Evolutionary conservation across 176 grass and related monocot genomes (phyloP).

Genomic region (Otatea glauca): DNA sequence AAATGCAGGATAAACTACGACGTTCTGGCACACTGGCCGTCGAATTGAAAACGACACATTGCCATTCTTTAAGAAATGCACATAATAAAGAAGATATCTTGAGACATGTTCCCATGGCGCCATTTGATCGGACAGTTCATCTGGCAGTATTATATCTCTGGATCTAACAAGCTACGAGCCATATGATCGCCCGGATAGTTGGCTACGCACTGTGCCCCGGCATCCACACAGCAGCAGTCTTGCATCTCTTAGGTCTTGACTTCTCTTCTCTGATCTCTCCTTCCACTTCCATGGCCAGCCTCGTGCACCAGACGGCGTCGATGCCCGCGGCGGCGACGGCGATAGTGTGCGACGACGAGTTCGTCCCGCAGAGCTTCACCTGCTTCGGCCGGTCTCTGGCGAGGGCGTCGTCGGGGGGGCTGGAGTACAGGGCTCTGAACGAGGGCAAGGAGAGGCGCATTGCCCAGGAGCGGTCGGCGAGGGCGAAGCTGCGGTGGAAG

Average conservation of each 20-base stretch:
- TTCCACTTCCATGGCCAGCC: conserved; percentile 44
- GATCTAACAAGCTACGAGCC: conserved; percentile 42
- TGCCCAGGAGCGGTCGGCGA: conserved; percentile 53
- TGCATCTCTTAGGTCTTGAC: no score
- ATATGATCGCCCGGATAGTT: conserved; percentile 16
- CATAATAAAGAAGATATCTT: conserved; percentile 40
- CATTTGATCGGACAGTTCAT: conserved; percentile 55
- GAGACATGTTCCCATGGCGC: conserved; percentile 52
- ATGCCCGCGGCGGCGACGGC: conserved; percentile 24
- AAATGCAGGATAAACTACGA: conserved; percentile 50
- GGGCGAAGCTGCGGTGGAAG: conserved; percentile 62
- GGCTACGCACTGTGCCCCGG: background rate
- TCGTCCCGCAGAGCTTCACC: conserved; percentile 47
- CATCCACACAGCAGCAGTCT: background rate
- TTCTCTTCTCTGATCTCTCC: background rate
- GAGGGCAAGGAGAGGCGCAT: conserved; percentile 38
- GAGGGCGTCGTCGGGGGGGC: conserved; percentile 45
- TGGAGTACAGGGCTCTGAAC: conserved; percentile 52
- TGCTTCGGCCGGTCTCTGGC: conserved; percentile 67
- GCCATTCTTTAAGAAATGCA: conserved; percentile 13
- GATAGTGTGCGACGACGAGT: conserved; percentile 45
- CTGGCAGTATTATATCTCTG: conserved; percentile 44
- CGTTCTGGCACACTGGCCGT: conserved; percentile 48
- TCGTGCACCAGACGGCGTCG: conserved; percentile 53
- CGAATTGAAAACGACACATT: background rate